Base-by-base conservation (phyloP, 495 filamentous ascomycete species). In the Penicillium riverlandense region DNA sequence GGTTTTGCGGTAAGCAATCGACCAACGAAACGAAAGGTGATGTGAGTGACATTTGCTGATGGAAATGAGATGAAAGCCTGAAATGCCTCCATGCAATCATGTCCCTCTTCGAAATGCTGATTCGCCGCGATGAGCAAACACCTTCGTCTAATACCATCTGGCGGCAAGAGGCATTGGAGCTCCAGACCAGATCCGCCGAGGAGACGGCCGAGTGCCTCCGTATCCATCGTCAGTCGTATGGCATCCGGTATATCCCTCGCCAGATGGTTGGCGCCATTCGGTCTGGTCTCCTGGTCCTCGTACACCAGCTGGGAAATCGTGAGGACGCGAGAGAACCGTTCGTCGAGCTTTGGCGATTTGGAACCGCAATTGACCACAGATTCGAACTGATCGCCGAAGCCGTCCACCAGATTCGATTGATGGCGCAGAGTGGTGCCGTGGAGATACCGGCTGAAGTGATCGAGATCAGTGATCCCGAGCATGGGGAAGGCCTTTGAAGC, bases 1-100 rank as follows among this genome's bases (percentile, higher is more conserved):
- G 11, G 51, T 63, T 29, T 37, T 69, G 41, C 60, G 63, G 69
- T 72, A 61, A 65, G 67, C 4, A 22, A 0, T 22, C 4, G 22
- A 3, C 22, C 22, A 22, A 3, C 22, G 22, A 22, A 22, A 22
- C 4, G 22, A 22, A 3, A 22, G 4, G 22, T 6, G 22, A 22
- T 22, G 4, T 4, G 4, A 22, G 22, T 22, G 22, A 4, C 22
- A 22, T 22, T 22, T 22, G 22, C 22, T 22, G 22, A 22, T 6
- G 22, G 22, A 22, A 22, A 22, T 22, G 4, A 22, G 6, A 3
- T 6, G 22, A 31, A 45, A 70, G 66, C 41, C 53, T 68, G 12
- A 58, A 55, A 38, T 66, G 41, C 22, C 47, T 63, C 30, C 52
- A 65, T 16, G 45, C 44, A 1, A 57, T 53, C 14, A 57, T 66